A percentile compares a stretch with the other conserved stretches of the same genome.
phyloP scores from a whole-genome alignment of 2,329 filamentous ascomycete genomes.

The Fusarium humuli region DNA sequence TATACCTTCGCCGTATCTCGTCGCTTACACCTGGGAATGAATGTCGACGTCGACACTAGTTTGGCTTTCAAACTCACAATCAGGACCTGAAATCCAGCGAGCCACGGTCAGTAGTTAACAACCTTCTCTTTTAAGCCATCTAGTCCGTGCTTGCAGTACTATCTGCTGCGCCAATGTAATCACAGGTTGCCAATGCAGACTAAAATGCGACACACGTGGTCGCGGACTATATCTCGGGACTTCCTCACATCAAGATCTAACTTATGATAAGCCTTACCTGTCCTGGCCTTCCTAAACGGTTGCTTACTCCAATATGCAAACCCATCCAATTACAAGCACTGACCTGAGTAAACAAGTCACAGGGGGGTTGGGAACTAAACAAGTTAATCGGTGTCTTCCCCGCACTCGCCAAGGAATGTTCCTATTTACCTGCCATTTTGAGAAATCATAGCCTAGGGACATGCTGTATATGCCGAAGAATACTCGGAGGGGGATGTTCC shows the following conservation, averaged over 20 bases:
- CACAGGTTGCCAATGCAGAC: neutral
- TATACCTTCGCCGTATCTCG: neutral
- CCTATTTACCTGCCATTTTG: neutral
- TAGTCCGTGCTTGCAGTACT: neutral
- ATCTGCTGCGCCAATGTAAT: neutral
- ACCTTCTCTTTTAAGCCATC: neutral
- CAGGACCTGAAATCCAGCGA: neutral
- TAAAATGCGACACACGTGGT: neutral
- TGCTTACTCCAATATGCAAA: neutral
- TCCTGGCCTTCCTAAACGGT: neutral
- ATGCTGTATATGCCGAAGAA: neutral
- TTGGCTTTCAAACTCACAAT: neutral
- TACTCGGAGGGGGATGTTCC: neutral
- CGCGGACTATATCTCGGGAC: neutral
- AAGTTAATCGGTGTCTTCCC: neutral
- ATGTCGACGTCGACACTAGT: neutral
- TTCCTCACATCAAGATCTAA: neutral
- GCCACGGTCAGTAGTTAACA: neutral
- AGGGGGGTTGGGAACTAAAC: neutral
- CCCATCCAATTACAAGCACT: neutral
- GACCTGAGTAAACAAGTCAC: neutral
- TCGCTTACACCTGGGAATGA: rapidly evolving
- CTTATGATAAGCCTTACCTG: too few relatives aligned
- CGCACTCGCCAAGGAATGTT: neutral
- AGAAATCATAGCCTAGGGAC: neutral